Conservation (phyloP, 2,329 filamentous ascomycete species). For the Aspergillus aculeatus region DNA sequence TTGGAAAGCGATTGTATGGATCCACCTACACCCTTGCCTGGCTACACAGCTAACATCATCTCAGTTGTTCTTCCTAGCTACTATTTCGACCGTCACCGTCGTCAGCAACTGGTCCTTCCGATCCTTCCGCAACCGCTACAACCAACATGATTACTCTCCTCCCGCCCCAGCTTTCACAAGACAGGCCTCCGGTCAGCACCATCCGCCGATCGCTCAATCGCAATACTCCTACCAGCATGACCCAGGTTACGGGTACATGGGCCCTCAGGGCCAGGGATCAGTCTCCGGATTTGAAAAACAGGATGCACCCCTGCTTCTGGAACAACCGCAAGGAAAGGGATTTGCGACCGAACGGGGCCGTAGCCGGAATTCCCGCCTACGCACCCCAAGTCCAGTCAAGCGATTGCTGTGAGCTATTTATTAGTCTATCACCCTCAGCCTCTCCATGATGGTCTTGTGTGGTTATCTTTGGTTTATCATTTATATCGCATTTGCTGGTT, state of each 20-base stretch:
- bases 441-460: neutral
- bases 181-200: conserved; percentile 24
- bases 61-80: conserved; percentile 40
- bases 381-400: conserved; percentile 41
- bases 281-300: conserved; percentile 25
- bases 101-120: conserved; percentile 61
- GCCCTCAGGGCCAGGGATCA: conserved; percentile 17
- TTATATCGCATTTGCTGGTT: neutral
- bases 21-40: conserved; percentile 4
- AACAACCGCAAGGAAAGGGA: conserved; percentile 30
- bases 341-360: conserved; percentile 34
- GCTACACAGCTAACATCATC: conserved; percentile 16
- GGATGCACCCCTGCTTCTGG: conserved; percentile 30
- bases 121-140: conserved; percentile 45
- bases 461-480: neutral
- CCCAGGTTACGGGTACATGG: conserved; percentile 27
- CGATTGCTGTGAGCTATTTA: conserved; percentile 11
- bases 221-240: conserved; percentile 29
- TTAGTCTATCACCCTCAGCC: neutral
- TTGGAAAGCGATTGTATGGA: conserved; percentile 70
- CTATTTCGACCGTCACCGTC: conserved; percentile 51
- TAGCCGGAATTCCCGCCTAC: conserved; percentile 31
- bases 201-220: conserved; percentile 22
- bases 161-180: conserved; percentile 23
- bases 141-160: conserved; percentile 30